These are phyloP conservation scores for Medicago arabica DNA, from an alignment of 306 rosid species.

Conservation along the genomic window DNA sequence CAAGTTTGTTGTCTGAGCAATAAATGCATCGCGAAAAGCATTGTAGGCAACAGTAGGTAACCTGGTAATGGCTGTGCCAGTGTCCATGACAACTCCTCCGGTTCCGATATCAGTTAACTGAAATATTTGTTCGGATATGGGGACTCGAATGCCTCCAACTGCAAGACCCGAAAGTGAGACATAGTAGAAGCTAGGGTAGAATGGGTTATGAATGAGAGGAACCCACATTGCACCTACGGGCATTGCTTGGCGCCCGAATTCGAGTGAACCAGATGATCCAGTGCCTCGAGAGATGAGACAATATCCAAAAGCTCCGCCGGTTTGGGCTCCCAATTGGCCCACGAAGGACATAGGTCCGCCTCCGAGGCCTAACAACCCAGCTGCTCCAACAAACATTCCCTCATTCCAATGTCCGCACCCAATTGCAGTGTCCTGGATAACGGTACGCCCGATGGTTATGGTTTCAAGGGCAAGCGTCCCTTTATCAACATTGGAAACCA, in stretches of 20 bases:
- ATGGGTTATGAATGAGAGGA: constrained; percentile 67
- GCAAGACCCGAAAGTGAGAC: constrained; percentile 79
- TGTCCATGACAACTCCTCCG: constrained; percentile 93
- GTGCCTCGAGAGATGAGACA: constrained; percentile 73
- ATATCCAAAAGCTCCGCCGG: constrained; percentile 76
- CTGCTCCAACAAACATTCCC: constrained; percentile 93
- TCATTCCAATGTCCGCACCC: constrained; percentile 89
- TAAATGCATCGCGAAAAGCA: constrained; percentile 66
- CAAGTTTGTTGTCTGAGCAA: constrained; percentile 65
- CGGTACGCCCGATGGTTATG: constrained; percentile 63
- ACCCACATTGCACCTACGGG: constrained; percentile 88
- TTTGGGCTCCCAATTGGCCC: constrained; percentile 82
- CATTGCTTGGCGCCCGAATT: constrained; percentile 80
- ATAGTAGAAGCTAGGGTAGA: constrained; percentile 78
- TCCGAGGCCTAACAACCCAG: constrained; percentile 85
- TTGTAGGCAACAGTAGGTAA: constrained; percentile 66
- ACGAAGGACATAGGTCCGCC: constrained; percentile 87
- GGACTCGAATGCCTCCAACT: constrained; percentile 70
- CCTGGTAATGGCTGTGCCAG: constrained; percentile 91
- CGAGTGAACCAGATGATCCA: constrained; percentile 60
- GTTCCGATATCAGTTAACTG: constrained; percentile 54
- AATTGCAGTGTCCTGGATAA: constrained; percentile 70
- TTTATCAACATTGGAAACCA: constrained; percentile 7
- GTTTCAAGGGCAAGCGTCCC: constrained; percentile 90
- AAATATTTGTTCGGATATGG: constrained; percentile 61